Base-by-base conservation (phyloP, 768 basidiomycete genomes). In the Mycena maculata region DNA sequence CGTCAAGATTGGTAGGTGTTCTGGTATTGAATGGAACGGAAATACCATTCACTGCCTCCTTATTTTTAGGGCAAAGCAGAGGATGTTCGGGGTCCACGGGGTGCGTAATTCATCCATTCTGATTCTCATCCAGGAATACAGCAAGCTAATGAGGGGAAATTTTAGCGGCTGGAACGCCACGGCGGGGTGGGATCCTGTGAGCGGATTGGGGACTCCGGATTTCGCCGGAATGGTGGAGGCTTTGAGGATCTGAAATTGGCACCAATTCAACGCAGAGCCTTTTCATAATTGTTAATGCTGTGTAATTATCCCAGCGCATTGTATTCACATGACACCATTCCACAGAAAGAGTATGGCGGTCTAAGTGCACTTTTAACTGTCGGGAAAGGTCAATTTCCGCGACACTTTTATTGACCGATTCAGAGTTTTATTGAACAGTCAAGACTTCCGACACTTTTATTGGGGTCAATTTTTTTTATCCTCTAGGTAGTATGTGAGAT, bases 131-230 rank as follows among this genome's bases (percentile, higher is more conserved):
- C 31, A 39, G 45, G 36, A 55, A 47, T 30, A 11, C 18, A 39
- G 33, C 25, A 47, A 50, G 25, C 13, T 36, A 36, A 36, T 36
- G 33, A 36, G 33, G 33, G 41, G 50, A 15, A n/a, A 15, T 42
- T 28, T 39, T 27, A 54, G 53, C 36, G 53, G 62, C 23, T 63
- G 62, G 62, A 47, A 38, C 27, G 31, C 62, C 7, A 20, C 36
- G 10, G 27, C 42, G 20, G 62, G 62, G 12, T 63, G 62, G 62
- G 62, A 63, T 48, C 44, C 62, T 16, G 25, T 63, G 33, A 55
- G 25, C n/a, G 62, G 62, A 47, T 47, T 63, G 12, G 62, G 62
- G 16, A 63, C 62, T 48, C 62, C 62, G 33, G 53, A 63, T 39
- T 63, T 55, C 33, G 22, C 50, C n/a, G 50, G 50, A 22, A 62